Conservation (phyloP, 2,329 filamentous ascomycete genomes). For the Aureobasidium pullulans region DNA sequence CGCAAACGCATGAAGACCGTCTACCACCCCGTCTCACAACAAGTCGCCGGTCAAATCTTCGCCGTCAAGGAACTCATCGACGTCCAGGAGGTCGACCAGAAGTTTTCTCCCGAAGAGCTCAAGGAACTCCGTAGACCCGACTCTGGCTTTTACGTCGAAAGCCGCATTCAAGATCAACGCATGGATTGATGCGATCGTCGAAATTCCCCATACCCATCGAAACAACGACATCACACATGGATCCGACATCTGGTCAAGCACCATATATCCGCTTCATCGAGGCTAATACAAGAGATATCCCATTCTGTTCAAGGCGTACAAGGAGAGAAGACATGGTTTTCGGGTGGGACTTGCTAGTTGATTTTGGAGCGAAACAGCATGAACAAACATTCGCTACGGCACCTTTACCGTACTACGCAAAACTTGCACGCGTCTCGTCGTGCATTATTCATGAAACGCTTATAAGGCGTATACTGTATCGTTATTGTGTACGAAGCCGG, state of each 20-base stretch:
- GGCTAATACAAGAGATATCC: not conserved
- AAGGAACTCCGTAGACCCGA: slow-evolving; percentile 66
- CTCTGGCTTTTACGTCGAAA: slow-evolving; percentile 74
- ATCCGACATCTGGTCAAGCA: too few relatives aligned
- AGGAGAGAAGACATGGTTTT: slow-evolving; percentile 1
- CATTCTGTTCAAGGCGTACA: not conserved
- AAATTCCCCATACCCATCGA: not conserved
- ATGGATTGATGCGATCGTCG: not conserved
- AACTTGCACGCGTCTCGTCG: not conserved
- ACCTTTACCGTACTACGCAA: not conserved
- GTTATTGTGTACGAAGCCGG: not conserved
- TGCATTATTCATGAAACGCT: too few relatives aligned
- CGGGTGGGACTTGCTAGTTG: not conserved
- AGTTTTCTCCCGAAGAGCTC: slow-evolving; percentile 60
- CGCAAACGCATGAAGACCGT: slow-evolving; percentile 79
- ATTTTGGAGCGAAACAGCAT: not conserved
- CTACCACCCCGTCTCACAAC: slow-evolving; percentile 75
- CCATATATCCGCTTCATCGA: not conserved
- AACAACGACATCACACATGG: not conserved
- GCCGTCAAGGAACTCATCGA: slow-evolving; percentile 87
- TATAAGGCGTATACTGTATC: not conserved
- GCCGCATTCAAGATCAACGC: slow-evolving; percentile 23
- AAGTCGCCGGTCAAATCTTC: slow-evolving; percentile 85
- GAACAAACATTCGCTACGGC: not conserved
- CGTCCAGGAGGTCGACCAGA: slow-evolving; percentile 66